Evolutionary conservation across 2,329 filamentous ascomycete genomes (phyloP).

Genomic region (Epichloe glyceriae): DNA sequence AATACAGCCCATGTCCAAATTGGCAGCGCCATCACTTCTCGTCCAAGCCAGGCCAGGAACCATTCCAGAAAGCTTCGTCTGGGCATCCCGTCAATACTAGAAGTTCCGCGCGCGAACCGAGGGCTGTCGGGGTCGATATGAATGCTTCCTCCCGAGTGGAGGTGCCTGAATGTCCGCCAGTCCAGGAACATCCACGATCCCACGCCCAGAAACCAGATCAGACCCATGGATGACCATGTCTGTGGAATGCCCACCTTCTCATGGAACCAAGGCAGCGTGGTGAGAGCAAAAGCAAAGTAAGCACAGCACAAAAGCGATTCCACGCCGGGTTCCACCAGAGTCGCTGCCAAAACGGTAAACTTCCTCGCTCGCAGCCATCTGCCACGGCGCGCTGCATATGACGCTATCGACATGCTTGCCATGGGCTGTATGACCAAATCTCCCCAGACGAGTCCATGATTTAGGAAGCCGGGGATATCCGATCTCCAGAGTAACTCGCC

Average conservation of each 20-base stretch:
- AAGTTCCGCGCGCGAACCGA: slow-evolving; percentile 47
- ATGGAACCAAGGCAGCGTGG: slow-evolving; percentile 54
- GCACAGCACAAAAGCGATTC: slow-evolving; percentile 76
- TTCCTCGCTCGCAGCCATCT: slow-evolving; percentile 90
- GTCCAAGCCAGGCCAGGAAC: slow-evolving; percentile 70
- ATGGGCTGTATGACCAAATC: slow-evolving; percentile 88
- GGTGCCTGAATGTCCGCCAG: slow-evolving; percentile 54
- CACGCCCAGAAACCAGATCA: slow-evolving; percentile 55
- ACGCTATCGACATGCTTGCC: slow-evolving; percentile 60
- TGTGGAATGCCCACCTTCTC: slow-evolving; percentile 37
- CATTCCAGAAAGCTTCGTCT: slow-evolving; percentile 54
- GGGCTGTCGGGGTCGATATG: slow-evolving; percentile 63
- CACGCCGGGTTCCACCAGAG: slow-evolving; percentile 82
- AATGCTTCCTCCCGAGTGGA: slow-evolving; percentile 63
- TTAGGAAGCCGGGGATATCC: slow-evolving; percentile 49
- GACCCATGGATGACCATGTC: slow-evolving; percentile 54
- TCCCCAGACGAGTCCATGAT: slow-evolving; percentile 73
- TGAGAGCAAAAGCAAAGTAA: slow-evolving; percentile 68
- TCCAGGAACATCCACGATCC: slow-evolving; percentile 63
- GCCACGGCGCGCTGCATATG: slow-evolving; percentile 69
- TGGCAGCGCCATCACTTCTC: slow-evolving; percentile 71
- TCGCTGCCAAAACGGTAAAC: slow-evolving; percentile 81
- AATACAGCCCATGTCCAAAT: slow-evolving; percentile 86
- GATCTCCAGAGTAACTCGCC: slow-evolving; percentile 80
- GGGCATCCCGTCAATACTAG: slow-evolving; percentile 24